Evolutionary conservation across 495 filamentous ascomycete species (phyloP), one percentile per base, ranked within the genome.

Genomic region (Cercophora scortea): DNA sequence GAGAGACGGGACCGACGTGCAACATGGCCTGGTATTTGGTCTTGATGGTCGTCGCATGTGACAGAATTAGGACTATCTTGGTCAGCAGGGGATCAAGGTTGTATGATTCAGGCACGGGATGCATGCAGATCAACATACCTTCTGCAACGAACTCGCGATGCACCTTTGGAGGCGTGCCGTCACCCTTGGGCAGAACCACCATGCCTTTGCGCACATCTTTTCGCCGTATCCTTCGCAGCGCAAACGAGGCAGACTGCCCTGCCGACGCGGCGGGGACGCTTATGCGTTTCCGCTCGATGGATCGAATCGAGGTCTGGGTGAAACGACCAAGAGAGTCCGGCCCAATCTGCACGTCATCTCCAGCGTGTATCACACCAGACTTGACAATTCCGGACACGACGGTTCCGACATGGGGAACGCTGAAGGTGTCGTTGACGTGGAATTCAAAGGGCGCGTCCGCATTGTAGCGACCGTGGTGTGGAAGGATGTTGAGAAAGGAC

Each of bases 21-120:
- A 98, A 79, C 93, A 98, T 98, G 6, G 93, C 94, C 68, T 98
- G 93, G 63, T 98, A 98, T 61, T 91, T 91, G 6, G 88, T 90
- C 65, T 94, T 93, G 68, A 98, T 98, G 43, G 93, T 98, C n/a
- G 93, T 98, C 1, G 93, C 93, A 64, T 98, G 93, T 4, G 86
- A 90, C 8, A 98, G 77, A 54, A 98, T 98, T 6, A 98, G 79
- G 4, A 97, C 93, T 89, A 25, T 25, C 25, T 25, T 25, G 25
- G 25, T 25, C 25, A 25, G 25, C 25, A 25, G 25, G 25, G 25
- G 25, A 25, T 25, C 25, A 5, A 25, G 25, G 46, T 11, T 12
- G 15, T 7, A 0, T 42, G 18, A 52, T 60, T 8, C n/a, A 49
- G 1, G 41, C 1, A 3, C 33, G 17, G 9, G 46, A 16, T 34